These are phyloP conservation scores for Telfairia occidentalis DNA, from an alignment of 331 rosid genomes.

Conservation along the genomic window DNA sequence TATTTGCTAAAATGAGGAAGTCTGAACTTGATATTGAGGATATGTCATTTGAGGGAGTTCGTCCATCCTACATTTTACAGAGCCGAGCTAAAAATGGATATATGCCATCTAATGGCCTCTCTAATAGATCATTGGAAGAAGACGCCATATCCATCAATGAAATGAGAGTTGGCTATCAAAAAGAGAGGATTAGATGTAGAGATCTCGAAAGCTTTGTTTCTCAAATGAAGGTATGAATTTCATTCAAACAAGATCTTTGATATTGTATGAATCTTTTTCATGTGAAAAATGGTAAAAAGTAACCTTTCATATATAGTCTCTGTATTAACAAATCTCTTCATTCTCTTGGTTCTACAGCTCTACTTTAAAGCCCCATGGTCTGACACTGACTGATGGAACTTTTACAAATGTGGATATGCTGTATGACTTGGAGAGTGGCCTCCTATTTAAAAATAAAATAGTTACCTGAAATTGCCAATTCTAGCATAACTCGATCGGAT, in stretches of 20 bases:
- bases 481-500: no score
- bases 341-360: background rate
- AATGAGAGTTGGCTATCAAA: slow-evolving; percentile 42
- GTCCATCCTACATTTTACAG: slow-evolving; percentile 22
- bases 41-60: slow-evolving; percentile 26
- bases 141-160: slow-evolving; percentile 32
- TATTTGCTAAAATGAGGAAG: slow-evolving; percentile 43
- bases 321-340: background rate
- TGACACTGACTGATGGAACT: background rate
- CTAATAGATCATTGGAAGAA: slow-evolving; percentile 26
- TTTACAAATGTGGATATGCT: background rate
- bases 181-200: slow-evolving; percentile 59
- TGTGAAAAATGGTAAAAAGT: background rate
- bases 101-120: slow-evolving; percentile 24
- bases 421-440: background rate
- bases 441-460: background rate
- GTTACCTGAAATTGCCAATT: no score
- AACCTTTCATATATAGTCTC: background rate
- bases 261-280: background rate
- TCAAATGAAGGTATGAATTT: slow-evolving; percentile 47
- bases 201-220: slow-evolving; percentile 54
- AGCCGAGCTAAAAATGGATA: slow-evolving; percentile 25
- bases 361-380: background rate
- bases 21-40: slow-evolving; percentile 33
- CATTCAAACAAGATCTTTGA: background rate